Evolutionary conservation across 768 basidiomycete species (phyloP).

Genomic region (Tulasnella sp.): DNA sequence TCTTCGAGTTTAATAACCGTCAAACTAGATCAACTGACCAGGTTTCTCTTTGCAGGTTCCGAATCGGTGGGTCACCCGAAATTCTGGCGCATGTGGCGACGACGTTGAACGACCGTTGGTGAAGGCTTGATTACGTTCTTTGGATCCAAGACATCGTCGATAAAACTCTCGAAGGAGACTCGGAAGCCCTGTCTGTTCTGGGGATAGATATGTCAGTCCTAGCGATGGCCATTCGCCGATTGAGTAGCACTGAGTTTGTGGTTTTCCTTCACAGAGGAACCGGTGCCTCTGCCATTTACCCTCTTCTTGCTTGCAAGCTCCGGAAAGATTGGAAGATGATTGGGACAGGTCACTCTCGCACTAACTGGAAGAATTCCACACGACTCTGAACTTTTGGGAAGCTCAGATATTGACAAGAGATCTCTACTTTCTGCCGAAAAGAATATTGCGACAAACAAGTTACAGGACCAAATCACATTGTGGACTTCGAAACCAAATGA

Average conservation of each 20-base stretch:
- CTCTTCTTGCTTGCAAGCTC: conserved; percentile 62
- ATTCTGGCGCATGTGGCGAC: background rate
- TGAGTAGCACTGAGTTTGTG: background rate
- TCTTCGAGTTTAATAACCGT: conserved; percentile 16
- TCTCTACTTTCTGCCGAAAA: conserved; percentile 54
- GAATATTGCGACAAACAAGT: conserved; percentile 57
- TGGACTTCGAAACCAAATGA: conserved; percentile 37
- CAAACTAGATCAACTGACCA: background rate
- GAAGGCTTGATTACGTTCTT: conserved; percentile 82
- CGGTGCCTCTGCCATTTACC: conserved; percentile 86
- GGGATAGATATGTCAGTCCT: conserved; percentile 69
- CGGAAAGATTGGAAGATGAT: conserved; percentile 55
- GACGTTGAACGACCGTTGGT: background rate
- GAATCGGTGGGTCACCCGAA: conserved; percentile 50
- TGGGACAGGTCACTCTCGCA: conserved; percentile 55
- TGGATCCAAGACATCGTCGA: conserved; percentile 72
- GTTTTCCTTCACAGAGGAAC: conserved; percentile 60
- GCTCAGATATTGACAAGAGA: conserved; percentile 61
- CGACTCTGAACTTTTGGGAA: background rate
- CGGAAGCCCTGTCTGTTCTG: conserved; percentile 34
- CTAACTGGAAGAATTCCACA: background rate
- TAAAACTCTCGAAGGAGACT: conserved; percentile 30
- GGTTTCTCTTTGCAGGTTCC: conserved; percentile 49
- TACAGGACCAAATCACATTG: conserved; percentile 52
- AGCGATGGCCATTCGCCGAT: background rate